phyloP scores from a whole-genome alignment of 495 filamentous ascomycete genomes.

The Saxophila tyrrhenica region DNA sequence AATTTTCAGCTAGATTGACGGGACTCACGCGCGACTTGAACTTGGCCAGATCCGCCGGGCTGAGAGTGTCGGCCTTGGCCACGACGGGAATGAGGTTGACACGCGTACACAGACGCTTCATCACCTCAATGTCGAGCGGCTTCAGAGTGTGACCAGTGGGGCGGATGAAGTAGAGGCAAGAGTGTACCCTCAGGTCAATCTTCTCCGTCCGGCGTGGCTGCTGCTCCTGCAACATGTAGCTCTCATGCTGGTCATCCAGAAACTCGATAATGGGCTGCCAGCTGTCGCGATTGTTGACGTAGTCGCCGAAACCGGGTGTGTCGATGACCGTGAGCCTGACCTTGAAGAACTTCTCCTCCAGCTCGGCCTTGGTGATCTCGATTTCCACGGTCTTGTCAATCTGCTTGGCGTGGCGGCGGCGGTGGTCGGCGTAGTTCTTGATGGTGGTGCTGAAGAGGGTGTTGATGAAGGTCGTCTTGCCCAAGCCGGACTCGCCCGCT shows the following conservation, averaged over 20 bases:
- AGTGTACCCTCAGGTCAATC: conserved; percentile 97
- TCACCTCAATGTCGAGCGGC: conserved; percentile 97
- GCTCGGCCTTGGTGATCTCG: conserved; percentile 97
- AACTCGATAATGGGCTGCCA: conserved; percentile 99
- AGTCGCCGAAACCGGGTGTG: conserved; percentile 97
- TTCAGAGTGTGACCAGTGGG: conserved; percentile 97
- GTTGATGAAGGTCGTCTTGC: conserved; percentile 99
- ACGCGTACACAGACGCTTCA: conserved; percentile 94
- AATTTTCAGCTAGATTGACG: too few species aligned
- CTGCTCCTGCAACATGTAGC: conserved; percentile 99
- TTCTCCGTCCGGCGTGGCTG: conserved; percentile 95
- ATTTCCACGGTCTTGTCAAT: conserved; percentile 99
- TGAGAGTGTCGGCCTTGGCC: conserved; percentile 95
- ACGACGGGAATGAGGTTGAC: conserved; percentile 98
- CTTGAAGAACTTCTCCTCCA: conserved; percentile 99
- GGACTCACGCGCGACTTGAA: conserved; percentile 80
- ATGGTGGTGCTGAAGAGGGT: conserved; percentile 99
- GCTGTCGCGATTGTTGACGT: conserved; percentile 98
- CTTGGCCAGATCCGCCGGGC: conserved; percentile 74
- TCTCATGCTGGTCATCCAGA: conserved; percentile 98
- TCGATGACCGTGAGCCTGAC: conserved; percentile 97
- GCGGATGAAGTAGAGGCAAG: conserved; percentile 97
- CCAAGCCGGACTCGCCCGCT: conserved; percentile 95
- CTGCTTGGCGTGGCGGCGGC: conserved; percentile 96
- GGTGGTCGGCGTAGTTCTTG: conserved; percentile 99